Base-by-base conservation (phyloP, 495 filamentous ascomycete genomes). In the Neurospora sp. region DNA sequence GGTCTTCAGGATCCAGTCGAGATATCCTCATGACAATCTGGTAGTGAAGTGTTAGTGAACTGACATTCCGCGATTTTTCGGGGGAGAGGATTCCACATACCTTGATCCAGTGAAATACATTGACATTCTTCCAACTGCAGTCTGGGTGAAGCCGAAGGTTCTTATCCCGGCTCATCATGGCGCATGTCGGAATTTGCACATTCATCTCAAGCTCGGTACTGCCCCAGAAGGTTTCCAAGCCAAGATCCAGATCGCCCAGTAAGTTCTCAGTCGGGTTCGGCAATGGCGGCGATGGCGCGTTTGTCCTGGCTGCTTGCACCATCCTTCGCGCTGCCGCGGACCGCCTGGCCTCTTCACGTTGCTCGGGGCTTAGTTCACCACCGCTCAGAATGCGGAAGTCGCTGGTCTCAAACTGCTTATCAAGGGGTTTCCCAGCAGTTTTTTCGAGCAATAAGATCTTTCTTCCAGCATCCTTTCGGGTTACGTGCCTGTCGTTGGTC, bases 51-150 rank as follows among this genome's bases (percentile, higher is more conserved):
- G 70, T 86, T 75, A 79, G 12, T 61, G 20, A 59, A 75, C 40
- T 71, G 74, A 39, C 11, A 59, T 18, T 46, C 53, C 7, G 31
- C n/a, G 8, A 3, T n/a, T 22, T 11, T 71, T 27, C 39, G 10
- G 69, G 69, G 7, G 27, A 68, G 27, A 68, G 40, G 3, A 14
- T 40, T n/a, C 8, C 16, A 75, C 86, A 69, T 88, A 96, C 96
- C 90, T 99, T 99, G 78, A 99, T 98, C 96, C 96, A 98, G 79
- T 99, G 96, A 77, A 94, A 94, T 68, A 99, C 94, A 77, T 97
- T 93, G 53, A 97, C 97, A 72, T 97, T 96, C 81, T 92, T 91
- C 85, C 94, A 98, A 18, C 96, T 97, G 69, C 94, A 97, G 76
- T 98, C 94, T 73, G 96, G 97, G 80, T 97, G 93, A 69, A 99